Evolutionary conservation across 1,139 yeast genomes (phyloP).

Genomic region (Geotrichum restrictum): DNA sequence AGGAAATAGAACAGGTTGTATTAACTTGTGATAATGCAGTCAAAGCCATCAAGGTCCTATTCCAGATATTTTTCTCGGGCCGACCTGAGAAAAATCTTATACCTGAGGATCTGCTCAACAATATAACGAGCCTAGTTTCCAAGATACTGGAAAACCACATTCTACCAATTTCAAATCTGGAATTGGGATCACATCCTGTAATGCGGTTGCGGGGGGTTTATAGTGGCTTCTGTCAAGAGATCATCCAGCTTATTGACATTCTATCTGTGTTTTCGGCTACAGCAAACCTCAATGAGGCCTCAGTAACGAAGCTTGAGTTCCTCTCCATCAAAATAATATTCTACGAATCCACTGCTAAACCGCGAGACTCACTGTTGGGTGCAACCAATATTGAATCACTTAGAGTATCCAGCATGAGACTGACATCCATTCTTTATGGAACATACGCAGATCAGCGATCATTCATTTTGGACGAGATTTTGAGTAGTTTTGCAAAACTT

Average conservation of each 20-base stretch:
- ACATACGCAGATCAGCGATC: slow-evolving; percentile 47
- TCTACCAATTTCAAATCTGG: slow-evolving; percentile 27
- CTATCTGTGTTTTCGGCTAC: slow-evolving; percentile 24
- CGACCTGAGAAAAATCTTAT: slow-evolving; percentile 45
- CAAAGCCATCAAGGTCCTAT: slow-evolving; percentile 43
- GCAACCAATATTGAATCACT: slow-evolving; percentile 37
- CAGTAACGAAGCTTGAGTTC: slow-evolving; percentile 52
- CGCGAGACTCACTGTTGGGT: slow-evolving; percentile 33
- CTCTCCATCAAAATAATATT: slow-evolving; percentile 44
- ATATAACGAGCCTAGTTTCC: slow-evolving; percentile 44
- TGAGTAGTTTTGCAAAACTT: slow-evolving; percentile 49
- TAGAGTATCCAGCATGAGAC: slow-evolving; percentile 39
- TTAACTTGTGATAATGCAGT: slow-evolving; percentile 34
- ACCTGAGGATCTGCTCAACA: slow-evolving; percentile 45
- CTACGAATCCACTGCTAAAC: slow-evolving; percentile 29
- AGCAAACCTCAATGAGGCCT: slow-evolving; percentile 43
- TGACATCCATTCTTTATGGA: slow-evolving; percentile 36
- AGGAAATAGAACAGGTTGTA: slow-evolving; percentile 11
- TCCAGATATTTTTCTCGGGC: slow-evolving; percentile 44
- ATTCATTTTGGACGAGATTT: slow-evolving; percentile 57
- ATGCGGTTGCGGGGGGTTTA: slow-evolving; percentile 21
- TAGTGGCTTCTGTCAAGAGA: slow-evolving; percentile 24
- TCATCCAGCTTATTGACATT: slow-evolving; percentile 24
- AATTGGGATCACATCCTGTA: slow-evolving; percentile 10
- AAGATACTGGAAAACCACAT: slow-evolving; percentile 41